A percentile compares a stretch with the other conserved stretches of the same genome.
phyloP scores from a whole-genome alignment of 2,329 filamentous ascomycete species.

The Pseudocercospora eumusae region DNA sequence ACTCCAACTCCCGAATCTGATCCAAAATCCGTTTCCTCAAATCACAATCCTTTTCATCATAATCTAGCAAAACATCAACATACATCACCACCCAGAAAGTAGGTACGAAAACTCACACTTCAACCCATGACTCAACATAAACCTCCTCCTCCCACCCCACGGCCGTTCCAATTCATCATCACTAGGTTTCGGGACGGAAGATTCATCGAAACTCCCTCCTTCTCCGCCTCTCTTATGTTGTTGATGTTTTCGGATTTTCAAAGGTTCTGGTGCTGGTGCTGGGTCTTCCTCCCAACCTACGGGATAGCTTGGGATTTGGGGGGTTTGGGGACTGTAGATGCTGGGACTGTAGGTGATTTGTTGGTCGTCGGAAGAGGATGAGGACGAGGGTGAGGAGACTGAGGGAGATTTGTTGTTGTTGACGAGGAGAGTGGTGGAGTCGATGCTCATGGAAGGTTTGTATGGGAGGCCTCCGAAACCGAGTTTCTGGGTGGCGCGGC shows the following conservation, averaged over 20 bases:
- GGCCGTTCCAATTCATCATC: conserved; percentile 6
- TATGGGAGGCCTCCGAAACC: conserved; percentile 11
- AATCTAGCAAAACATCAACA: background rate
- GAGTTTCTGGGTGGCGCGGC: conserved; percentile 2
- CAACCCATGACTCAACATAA: conserved; percentile 17
- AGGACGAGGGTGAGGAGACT: background rate
- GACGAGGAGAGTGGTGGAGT: background rate
- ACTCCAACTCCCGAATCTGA: conserved; percentile 13
- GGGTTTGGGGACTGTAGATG: conserved; percentile 6
- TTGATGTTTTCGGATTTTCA: background rate
- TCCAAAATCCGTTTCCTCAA: conserved; percentile 12
- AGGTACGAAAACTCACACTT: conserved; percentile 5
- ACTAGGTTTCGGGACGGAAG: background rate
- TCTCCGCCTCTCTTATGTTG: background rate
- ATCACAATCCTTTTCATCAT: conserved; percentile 11
- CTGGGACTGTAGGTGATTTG: background rate
- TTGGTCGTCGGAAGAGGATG: background rate
- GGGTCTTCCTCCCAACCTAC: background rate
- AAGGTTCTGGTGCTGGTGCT: background rate
- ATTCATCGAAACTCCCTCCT: background rate
- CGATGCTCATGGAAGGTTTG: conserved; percentile 2
- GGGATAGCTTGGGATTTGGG: background rate
- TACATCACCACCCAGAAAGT: background rate
- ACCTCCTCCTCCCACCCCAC: conserved; percentile 8
- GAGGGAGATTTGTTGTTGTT: background rate